Conservation (phyloP, 495 filamentous ascomycete genomes). For the Penicillium turbatum region DNA sequence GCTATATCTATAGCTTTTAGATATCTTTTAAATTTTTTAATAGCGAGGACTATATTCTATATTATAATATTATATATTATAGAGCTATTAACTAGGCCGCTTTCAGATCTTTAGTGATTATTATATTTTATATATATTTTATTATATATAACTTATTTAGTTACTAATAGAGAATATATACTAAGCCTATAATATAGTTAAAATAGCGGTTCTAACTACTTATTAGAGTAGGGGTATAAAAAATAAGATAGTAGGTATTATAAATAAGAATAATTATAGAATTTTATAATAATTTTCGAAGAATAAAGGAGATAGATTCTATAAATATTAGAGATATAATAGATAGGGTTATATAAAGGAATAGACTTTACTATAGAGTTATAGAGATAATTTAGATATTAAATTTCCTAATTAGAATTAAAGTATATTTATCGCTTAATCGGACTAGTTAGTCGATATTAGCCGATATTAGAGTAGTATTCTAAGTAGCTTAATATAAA, state of each 20-base stretch:
- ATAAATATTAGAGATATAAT: too few species aligned
- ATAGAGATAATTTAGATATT: neutral
- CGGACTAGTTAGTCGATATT: too few species aligned
- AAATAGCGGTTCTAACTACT: neutral
- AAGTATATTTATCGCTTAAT: neutral
- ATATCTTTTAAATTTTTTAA: constrained; percentile 4
- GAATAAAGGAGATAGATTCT: too few species aligned
- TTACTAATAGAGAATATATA: neutral
- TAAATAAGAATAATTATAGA: neutral
- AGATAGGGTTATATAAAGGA: neutral
- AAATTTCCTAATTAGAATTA: neutral
- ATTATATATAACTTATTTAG: neutral
- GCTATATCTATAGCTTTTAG: constrained; percentile 4
- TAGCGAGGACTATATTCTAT: neutral
- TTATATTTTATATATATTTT: neutral
- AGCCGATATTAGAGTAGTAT: neutral
- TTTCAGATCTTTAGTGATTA: constrained; percentile 2
- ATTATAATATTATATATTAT: constrained; percentile 12
- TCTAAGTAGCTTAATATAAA: neutral
- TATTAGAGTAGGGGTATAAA: neutral
- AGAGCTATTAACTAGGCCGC: neutral
- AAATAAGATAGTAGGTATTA: neutral
- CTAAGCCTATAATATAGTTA: neutral
- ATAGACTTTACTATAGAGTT: neutral
- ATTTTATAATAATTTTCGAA: too few species aligned